Conservation (phyloP, 2,329 filamentous ascomycete genomes). For the Davidsoniella australis region DNA sequence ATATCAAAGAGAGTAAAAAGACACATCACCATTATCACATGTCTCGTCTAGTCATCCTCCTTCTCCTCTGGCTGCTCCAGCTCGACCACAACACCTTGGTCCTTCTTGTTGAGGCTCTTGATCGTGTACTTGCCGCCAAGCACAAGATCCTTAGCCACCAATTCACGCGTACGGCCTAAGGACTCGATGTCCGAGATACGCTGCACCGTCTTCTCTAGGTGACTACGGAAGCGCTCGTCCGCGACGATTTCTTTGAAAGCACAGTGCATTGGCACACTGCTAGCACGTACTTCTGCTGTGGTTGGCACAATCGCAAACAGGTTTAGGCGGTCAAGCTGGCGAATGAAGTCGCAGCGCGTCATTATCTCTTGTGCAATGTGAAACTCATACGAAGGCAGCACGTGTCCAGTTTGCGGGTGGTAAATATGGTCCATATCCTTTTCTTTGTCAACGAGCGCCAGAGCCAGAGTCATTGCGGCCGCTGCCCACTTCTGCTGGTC, state of each 20-base stretch:
- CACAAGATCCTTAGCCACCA: constrained; percentile 90
- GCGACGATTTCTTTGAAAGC: constrained; percentile 75
- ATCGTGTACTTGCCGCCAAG: constrained; percentile 66
- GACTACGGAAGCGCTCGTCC: constrained; percentile 60
- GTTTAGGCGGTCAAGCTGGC: constrained; percentile 81
- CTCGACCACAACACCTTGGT: constrained; percentile 23
- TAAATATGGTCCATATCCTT: constrained; percentile 48
- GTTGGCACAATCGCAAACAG: constrained; percentile 79
- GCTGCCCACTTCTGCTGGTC: constrained; percentile 93
- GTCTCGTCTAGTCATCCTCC: constrained; percentile 10
- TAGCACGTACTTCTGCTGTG: constrained; percentile 70
- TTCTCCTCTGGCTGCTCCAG: constrained; percentile 27
- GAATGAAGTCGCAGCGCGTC: constrained; percentile 90
- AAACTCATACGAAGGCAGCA: constrained; percentile 64
- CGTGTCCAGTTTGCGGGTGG: constrained; percentile 48
- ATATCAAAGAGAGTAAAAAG: not conserved
- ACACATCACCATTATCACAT: not conserved
- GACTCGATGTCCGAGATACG: constrained; percentile 88
- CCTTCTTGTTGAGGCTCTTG: constrained; percentile 21
- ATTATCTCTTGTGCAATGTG: constrained; percentile 80
- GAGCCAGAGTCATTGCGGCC: constrained; percentile 83
- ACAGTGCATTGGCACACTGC: constrained; percentile 88
- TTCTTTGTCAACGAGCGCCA: constrained; percentile 74
- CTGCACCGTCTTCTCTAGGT: constrained; percentile 65
- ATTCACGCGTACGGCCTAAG: constrained; percentile 77